Base-by-base conservation (phyloP, 1,284 basidiomycete genomes). In the Phlebopus sp. region DNA sequence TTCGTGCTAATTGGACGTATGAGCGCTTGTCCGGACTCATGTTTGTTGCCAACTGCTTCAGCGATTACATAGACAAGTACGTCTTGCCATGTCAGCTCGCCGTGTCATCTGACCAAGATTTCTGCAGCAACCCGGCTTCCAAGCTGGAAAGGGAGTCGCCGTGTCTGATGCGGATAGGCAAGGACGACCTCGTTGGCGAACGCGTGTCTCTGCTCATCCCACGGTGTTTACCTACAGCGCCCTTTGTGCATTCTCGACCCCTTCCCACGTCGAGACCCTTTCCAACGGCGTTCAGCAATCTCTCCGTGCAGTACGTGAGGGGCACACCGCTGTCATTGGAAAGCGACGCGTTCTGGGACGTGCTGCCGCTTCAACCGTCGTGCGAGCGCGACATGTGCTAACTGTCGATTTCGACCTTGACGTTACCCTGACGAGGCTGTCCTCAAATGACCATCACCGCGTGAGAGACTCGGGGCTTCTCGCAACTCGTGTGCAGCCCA, bases 251-350 rank as follows among this genome's bases (percentile, higher is more conserved):
- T 37, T 73, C 67, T 55, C 64, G 63, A 19, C 64, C 71, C 17
- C 68, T 88, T 42, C 80, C 80, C 52, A 54, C 63, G 36, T 79
- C 76, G 30, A 53, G 56, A 19, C 51, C 64, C 10, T 79, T 76
- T 68, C 75, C 81, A 19, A 76, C 76, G 27, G 84, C 84, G n/a
- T 88, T 89, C 70, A 86, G 80, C 61, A 84, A 75, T 61, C 78
- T 76, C 31, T 73, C 82, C 18, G 68, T 82, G 0, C 85, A 86
- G 60, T 78, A 70, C 60, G 62, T 75, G 55, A 59, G 15, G 41
- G 50, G 32, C 0, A 42, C 51, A 43, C 41, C 46, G 1, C 55
- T 69, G 39, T 60, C 57, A 5, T 49, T 46, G 7, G 58, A 57
- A 29, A 53, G 45, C 15, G 47, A 52, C 44, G 44, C 53, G 7